Evolutionary conservation across 208 protist species (phyloP).

Genomic region (Porcisia hertigi): DNA sequence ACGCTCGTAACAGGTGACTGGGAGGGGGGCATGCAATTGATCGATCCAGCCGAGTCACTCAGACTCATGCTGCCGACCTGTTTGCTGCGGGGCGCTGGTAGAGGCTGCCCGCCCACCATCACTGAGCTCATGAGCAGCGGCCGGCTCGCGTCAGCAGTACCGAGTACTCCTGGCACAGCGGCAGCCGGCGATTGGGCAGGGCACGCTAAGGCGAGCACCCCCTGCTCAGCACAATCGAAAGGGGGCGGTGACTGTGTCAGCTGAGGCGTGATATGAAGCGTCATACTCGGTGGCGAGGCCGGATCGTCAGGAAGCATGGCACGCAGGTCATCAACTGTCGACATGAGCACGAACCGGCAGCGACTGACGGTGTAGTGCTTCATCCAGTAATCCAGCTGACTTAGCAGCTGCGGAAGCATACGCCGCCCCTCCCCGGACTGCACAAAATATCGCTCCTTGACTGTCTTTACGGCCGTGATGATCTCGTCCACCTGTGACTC

Average conservation of each 20-base stretch:
- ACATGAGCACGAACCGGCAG: constrained; percentile 72
- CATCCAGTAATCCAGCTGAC: constrained; percentile 63
- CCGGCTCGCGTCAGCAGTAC: not conserved
- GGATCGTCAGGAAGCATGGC: constrained; percentile 19
- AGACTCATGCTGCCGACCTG: constrained; percentile 26
- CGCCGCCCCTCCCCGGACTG: constrained; percentile 35
- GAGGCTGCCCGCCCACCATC: constrained; percentile 45
- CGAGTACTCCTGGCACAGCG: not conserved
- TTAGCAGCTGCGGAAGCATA: constrained; percentile 47
- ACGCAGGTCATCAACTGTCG: constrained; percentile 44
- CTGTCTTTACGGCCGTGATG: constrained; percentile 52
- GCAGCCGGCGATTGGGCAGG: not conserved
- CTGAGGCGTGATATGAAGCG: constrained; percentile 5
- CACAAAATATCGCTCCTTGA: constrained; percentile 54
- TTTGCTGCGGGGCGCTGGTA: constrained; percentile 52
- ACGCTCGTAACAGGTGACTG: constrained; percentile 17
- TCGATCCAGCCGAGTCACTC: constrained; percentile 20
- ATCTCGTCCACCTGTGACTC: constrained; percentile 74
- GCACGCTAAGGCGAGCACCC: not conserved
- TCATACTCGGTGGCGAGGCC: constrained; percentile 3
- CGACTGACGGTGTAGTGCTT: constrained; percentile 61
- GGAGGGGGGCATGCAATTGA: constrained; percentile 12
- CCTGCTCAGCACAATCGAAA: constrained; percentile 2
- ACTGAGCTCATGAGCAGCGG: constrained; percentile 17
- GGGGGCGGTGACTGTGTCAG: not conserved